phyloP scores from a whole-genome alignment of 106 monocot genomes.

The Iris macrosiphon region DNA sequence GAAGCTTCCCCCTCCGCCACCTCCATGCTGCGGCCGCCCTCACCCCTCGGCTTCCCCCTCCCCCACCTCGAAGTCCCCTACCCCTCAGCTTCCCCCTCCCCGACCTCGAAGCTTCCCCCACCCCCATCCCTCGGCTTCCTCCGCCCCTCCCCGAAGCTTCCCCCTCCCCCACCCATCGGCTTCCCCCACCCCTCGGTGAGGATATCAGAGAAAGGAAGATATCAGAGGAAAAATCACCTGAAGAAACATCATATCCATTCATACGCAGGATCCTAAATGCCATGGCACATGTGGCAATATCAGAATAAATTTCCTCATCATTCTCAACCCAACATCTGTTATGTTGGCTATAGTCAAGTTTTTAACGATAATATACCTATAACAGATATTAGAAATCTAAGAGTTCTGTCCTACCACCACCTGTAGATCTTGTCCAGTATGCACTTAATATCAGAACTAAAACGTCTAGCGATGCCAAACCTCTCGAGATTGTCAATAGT shows the following conservation, averaged over 20 bases:
- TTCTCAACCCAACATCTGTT: slow-evolving; percentile 66
- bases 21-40: too few relatives aligned
- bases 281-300: slow-evolving; percentile 53
- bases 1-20: too few relatives aligned
- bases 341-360: slow-evolving; percentile 18
- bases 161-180: too few relatives aligned
- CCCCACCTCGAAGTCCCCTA: too few relatives aligned
- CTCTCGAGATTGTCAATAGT: slow-evolving; percentile 64
- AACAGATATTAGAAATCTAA: not conserved
- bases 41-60: too few relatives aligned
- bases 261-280: slow-evolving; percentile 83
- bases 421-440: slow-evolving; percentile 69
- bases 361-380: not conserved
- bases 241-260: slow-evolving; percentile 77
- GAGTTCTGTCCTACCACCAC: too few relatives aligned
- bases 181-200: too few relatives aligned
- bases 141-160: too few relatives aligned
- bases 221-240: slow-evolving; percentile 34
- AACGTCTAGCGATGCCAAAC: slow-evolving; percentile 58
- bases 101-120: too few relatives aligned
- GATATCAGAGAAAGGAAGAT: not conserved
- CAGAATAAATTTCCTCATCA: slow-evolving; percentile 67
- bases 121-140: too few relatives aligned
- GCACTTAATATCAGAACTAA: slow-evolving; percentile 43
- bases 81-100: too few relatives aligned